Evolutionary conservation across 2,329 filamentous ascomycete genomes (phyloP), one percentile per base, ranked within the genome.

Genomic region (Colletotrichum lentis): DNA sequence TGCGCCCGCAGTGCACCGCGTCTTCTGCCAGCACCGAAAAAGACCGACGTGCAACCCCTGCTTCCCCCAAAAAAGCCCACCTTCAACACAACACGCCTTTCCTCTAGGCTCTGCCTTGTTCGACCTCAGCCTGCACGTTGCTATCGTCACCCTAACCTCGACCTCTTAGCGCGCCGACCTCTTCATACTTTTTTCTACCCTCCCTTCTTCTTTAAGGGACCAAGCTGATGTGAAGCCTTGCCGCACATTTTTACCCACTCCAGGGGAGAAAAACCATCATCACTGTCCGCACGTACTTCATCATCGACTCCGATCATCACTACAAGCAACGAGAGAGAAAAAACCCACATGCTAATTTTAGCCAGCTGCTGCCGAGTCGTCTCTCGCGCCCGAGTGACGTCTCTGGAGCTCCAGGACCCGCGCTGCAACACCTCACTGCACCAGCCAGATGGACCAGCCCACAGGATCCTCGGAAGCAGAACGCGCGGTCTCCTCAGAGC

Each of bases 401-500:
- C 78, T 79, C 75, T 80, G 79, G 79, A 83, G 80, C 80, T 80
- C 75, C 77, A 79, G 77, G 78, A 80, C 77, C 77, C 75, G 76
- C 77, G 74, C 77, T 74, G 74, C 74, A 72, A 74, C 72, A 69
- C 67, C 73, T 74, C 72, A 74, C 74, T 76, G 74, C 76, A 76
- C 76, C 78, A 81, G 76, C 79, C 84, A 81, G 80, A 87, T 87
- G 85, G 84, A 86, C 81, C 82, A 79, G 77, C 78, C 80, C 76
- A 80, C 81, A 75, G 80, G 74, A 74, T 79, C 81, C 71, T 78
- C 80, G 75, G 83, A 86, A 78, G 80, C 80, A 82, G 85, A 87
- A 80, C 85, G 85, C 78, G 84, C 85, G 75, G 81, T 83, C 78
- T 89, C 87, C 74, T 85, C 85, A 78, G 88, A 90, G 81, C 85